Base-by-base conservation (phyloP, 257 asterid species). In the Handroanthus guayacan region DNA sequence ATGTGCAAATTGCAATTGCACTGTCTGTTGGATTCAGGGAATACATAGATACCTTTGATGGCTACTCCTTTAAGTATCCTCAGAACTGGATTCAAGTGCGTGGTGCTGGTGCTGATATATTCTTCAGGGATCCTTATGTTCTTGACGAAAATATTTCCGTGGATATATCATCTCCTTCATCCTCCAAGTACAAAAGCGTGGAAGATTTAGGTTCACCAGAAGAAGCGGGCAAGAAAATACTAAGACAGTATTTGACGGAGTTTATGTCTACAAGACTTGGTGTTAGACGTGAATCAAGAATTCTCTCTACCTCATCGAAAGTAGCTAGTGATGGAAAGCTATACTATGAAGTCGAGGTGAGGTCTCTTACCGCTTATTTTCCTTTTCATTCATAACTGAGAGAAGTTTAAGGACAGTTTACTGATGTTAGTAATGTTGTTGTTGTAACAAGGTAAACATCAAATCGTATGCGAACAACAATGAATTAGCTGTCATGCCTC, bases 211-310 rank as follows among this genome's bases (percentile, higher is more conserved):
- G 99, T 31, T 78, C 98, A 5, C 99, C 99, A 3, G 82, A 87
- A 78, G 94, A 95, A 75, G 98, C 99, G 0, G 98, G 94, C 75
- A 79, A 87, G 87, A 89, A 87, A 60, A 91, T 89, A 2, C 79
- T 89, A 62, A 79, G 83, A 82, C 98, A 95, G 75, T 95, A 91
- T 80, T 64, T 95, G 84, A 95, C 97, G 1, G 99, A 95, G 89
- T 95, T 92, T 66, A 95, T 95, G 98, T 95, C 99, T 36, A 95
- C 99, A 17, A 86, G 99, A 82, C 99, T 95, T 55, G 99, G 98
- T 8, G 98, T 95, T 20, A 85, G 87, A 81, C 94, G 99, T 0
- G 93, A 93, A 79, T 85, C 98, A 0, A 85, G 85, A 2, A 75
- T 95, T 72, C 94, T 93, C 51, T 87, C 97, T 10, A 86, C 99